A percentile compares a stretch with the other conserved stretches of the same genome.
phyloP scores from a whole-genome alignment of 2,329 filamentous ascomycete genomes.

The Rosellinia necatrix region DNA sequence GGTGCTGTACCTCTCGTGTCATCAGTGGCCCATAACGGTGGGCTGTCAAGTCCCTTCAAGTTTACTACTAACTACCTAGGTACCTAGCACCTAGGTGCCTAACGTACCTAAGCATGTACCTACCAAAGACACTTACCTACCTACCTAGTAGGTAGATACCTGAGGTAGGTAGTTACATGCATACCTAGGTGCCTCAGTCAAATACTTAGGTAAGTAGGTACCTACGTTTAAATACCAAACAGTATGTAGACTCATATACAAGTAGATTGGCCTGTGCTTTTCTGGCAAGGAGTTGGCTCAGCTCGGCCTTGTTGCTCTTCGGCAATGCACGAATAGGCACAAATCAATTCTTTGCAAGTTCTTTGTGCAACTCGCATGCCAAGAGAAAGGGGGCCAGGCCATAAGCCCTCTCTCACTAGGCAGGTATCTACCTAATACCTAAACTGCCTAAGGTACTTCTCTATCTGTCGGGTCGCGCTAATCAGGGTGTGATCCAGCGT shows the following conservation, averaged over 20 bases:
- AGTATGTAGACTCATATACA: not conserved
- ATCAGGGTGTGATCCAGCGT: too few species aligned
- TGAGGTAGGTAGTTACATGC: too few species aligned
- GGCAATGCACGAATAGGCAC: not conserved
- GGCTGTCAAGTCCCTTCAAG: too few species aligned
- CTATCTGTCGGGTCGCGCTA: too few species aligned
- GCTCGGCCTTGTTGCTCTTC: slow-evolving; percentile 12
- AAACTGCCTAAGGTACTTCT: too few species aligned
- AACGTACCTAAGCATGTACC: not conserved
- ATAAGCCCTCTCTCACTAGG: too few species aligned
- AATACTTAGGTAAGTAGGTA: too few species aligned
- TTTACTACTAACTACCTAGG: too few species aligned
- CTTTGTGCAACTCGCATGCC: not conserved
- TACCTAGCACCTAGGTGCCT: not conserved
- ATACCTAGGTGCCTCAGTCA: too few species aligned
- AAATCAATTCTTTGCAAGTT: not conserved
- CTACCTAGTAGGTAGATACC: not conserved
- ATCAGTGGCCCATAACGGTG: too few species aligned
- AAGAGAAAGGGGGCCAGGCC: not conserved
- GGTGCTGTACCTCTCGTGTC: too few species aligned
- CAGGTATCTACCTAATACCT: too few species aligned
- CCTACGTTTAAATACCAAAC: not conserved
- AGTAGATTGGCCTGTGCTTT: not conserved
- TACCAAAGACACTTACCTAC: not conserved
- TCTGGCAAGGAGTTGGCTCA: not conserved